A percentile compares a stretch with the other conserved stretches of the same genome.
phyloP scores from a whole-genome alignment of 805 yeast genomes.

The Groenewaldozyma tartarivorans region DNA sequence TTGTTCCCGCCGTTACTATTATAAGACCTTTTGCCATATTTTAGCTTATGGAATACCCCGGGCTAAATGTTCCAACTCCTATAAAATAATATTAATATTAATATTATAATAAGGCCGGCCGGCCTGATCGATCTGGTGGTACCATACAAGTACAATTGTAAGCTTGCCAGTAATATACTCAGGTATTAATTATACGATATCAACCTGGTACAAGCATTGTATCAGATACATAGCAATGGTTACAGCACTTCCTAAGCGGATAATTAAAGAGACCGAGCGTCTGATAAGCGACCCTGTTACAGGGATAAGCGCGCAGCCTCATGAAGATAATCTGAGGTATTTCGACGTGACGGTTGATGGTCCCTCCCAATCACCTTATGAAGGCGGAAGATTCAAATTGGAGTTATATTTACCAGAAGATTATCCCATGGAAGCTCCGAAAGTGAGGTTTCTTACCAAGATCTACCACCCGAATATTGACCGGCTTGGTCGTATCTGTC shows the following conservation, averaged over 20 bases:
- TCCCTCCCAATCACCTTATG: constrained; percentile 86
- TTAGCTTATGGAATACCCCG: background rate
- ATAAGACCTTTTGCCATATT: constrained; percentile 17
- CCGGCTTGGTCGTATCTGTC: constrained; percentile 86
- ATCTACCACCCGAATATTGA: constrained; percentile 97
- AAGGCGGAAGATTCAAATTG: constrained; percentile 61
- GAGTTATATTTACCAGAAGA: constrained; percentile 92
- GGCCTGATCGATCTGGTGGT: background rate
- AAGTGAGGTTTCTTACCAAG: constrained; percentile 84
- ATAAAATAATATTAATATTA: background rate
- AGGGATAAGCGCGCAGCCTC: constrained; percentile 88
- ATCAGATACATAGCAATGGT: no score
- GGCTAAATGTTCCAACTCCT: constrained; percentile 2
- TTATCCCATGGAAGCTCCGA: constrained; percentile 97
- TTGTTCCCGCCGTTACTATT: constrained; percentile 20
- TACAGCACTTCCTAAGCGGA: constrained; percentile 78
- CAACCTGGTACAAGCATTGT: no score
- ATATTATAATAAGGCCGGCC: background rate
- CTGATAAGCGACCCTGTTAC: constrained; percentile 91
- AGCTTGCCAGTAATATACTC: no score
- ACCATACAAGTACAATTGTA: no score
- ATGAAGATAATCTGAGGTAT: constrained; percentile 86
- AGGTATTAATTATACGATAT: no score
- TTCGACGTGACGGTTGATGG: constrained; percentile 90
- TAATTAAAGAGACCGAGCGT: constrained; percentile 91